Evolutionary conservation across 2,329 filamentous ascomycete genomes (phyloP).

Genomic region (Neopestalotiopsis rosae): DNA sequence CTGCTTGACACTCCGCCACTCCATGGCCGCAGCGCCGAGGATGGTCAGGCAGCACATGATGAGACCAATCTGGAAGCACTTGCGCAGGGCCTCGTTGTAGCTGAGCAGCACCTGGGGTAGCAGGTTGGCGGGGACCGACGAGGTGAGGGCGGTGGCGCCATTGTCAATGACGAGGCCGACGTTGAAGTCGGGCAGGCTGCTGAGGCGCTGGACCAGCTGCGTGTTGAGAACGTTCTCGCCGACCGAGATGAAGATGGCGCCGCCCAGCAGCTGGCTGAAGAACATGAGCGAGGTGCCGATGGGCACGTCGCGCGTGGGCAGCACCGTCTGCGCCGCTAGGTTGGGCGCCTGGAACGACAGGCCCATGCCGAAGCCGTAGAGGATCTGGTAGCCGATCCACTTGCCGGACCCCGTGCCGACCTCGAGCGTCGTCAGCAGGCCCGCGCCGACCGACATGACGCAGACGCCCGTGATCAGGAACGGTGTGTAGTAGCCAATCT

Average conservation of each 20-base stretch:
- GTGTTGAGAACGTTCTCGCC: slow-evolving; percentile 51
- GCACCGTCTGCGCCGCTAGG: slow-evolving; percentile 52
- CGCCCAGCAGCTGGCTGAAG: slow-evolving; percentile 51
- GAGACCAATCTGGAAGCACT: slow-evolving; percentile 65
- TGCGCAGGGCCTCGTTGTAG: slow-evolving; percentile 66
- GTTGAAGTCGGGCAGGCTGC: slow-evolving; percentile 35
- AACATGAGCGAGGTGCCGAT: slow-evolving; percentile 49
- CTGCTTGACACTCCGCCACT: slow-evolving; percentile 61
- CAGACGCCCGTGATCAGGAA: slow-evolving; percentile 45
- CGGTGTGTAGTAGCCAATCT: slow-evolving; percentile 51
- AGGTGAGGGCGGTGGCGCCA: slow-evolving; percentile 36
- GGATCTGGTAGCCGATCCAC: slow-evolving; percentile 49
- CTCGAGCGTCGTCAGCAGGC: slow-evolving; percentile 47
- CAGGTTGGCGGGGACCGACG: slow-evolving; percentile 27
- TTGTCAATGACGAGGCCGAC: slow-evolving; percentile 31
- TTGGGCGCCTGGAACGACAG: slow-evolving; percentile 48
- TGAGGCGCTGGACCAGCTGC: slow-evolving; percentile 42
- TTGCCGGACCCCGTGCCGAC: slow-evolving; percentile 35
- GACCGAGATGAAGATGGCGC: slow-evolving; percentile 51
- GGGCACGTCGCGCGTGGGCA: slow-evolving; percentile 45
- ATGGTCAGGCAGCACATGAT: slow-evolving; percentile 59
- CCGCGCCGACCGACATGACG: slow-evolving; percentile 45
- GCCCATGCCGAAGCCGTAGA: slow-evolving; percentile 52
- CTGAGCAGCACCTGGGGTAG: slow-evolving; percentile 40
- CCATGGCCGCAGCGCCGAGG: slow-evolving; percentile 58